Conservation (phyloP, 176 grass and related monocot genomes). For the Aegilops tauschii region DNA sequence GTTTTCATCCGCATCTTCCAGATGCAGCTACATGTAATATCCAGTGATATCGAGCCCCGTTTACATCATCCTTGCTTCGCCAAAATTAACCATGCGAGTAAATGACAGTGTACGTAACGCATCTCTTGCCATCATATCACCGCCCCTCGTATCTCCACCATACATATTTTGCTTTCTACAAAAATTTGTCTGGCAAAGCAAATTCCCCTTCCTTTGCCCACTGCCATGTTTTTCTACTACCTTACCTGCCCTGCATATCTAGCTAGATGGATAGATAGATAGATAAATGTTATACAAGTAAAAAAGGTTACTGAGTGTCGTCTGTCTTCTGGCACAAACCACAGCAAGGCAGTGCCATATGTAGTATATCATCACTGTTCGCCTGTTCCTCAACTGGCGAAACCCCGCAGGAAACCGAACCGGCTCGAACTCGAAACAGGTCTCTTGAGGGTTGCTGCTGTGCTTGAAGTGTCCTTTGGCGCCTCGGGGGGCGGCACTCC, state of each 20-base stretch:
- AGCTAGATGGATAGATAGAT: conserved; percentile 3
- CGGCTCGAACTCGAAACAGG: conserved; percentile 23
- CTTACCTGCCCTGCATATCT: background rate
- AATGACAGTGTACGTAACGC: background rate
- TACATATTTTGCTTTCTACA: conserved; percentile 12
- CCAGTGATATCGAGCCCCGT: background rate
- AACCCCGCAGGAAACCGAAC: conserved; percentile 39
- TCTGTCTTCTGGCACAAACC: conserved; percentile 27
- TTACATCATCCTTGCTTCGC: background rate
- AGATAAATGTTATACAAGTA: background rate
- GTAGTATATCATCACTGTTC: background rate
- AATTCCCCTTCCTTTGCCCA: background rate
- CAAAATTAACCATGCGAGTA: background rate
- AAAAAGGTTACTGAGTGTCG: conserved; percentile 13
- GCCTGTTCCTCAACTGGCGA: conserved; percentile 27
- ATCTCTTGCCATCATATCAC: background rate
- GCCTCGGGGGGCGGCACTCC: background rate
- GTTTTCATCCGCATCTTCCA: too few relatives aligned
- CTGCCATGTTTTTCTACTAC: background rate
- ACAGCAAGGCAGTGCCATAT: conserved; percentile 3
- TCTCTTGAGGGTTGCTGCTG: conserved; percentile 4
- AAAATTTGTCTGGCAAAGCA: conserved; percentile 1
- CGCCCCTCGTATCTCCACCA: background rate
- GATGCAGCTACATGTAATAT: background rate
- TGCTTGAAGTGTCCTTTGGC: background rate